A percentile compares a stretch with the other conserved stretches of the same genome.
phyloP scores from a whole-genome alignment of 2,329 filamentous ascomycete genomes.

The Epichloe elymi region DNA sequence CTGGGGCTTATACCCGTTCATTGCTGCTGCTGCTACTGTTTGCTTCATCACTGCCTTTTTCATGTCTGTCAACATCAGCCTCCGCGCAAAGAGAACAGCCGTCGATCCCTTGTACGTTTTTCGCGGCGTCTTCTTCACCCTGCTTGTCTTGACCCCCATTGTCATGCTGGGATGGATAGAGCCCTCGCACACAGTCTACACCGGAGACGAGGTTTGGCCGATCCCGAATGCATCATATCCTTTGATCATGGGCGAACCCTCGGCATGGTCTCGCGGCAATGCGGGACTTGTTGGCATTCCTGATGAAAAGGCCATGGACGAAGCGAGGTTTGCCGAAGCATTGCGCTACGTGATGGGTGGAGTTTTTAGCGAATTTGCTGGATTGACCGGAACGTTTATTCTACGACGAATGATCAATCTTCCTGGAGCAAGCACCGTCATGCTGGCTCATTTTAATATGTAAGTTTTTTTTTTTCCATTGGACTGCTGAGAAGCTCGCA shows the following conservation, averaged over 20 bases:
- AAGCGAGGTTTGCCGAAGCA: neutral
- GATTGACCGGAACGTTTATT: slow-evolving; percentile 1
- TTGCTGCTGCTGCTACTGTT: slow-evolving; percentile 9
- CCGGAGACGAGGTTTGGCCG: neutral
- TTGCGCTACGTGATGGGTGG: neutral
- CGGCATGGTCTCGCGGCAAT: neutral
- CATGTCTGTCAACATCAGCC: slow-evolving; percentile 8
- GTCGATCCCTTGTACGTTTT: slow-evolving; percentile 13
- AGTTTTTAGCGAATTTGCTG: neutral
- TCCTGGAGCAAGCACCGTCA: slow-evolving; percentile 4
- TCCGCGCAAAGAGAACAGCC: slow-evolving; percentile 1
- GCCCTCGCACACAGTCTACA: neutral
- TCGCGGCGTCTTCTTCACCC: slow-evolving; percentile 11
- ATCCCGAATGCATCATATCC: neutral
- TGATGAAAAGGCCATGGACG: neutral
- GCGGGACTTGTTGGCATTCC: neutral
- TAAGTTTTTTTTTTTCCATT: slow-evolving; percentile 6
- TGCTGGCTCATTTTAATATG: slow-evolving; percentile 13
- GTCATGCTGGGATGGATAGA: slow-evolving; percentile 8
- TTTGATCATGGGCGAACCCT: no score
- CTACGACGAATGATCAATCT: neutral
- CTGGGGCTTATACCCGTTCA: slow-evolving; percentile 10
- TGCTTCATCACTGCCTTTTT: slow-evolving; percentile 5
- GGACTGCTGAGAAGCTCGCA: neutral
- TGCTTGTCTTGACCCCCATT: slow-evolving; percentile 10